These are phyloP conservation scores for Bromus sterilis DNA, from an alignment of 176 grass and related monocot genomes.

Conservation along the genomic window DNA sequence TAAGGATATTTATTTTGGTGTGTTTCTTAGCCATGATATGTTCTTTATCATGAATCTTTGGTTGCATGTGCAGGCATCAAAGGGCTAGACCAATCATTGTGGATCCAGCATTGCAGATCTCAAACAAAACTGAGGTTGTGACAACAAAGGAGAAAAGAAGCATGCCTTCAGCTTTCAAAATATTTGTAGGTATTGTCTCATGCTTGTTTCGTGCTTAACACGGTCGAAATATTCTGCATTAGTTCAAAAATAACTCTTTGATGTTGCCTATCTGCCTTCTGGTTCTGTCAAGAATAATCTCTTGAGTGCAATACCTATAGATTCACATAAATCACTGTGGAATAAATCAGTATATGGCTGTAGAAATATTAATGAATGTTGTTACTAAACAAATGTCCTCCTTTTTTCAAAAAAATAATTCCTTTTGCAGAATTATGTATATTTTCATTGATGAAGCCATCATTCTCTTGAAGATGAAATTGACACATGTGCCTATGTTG, in stretches of 20 bases:
- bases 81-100: constrained; percentile 90
- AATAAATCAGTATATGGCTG: background rate
- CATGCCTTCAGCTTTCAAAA: constrained; percentile 94
- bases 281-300: constrained; percentile 1
- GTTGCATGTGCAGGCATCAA: constrained; percentile 59
- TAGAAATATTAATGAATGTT: background rate
- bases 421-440: background rate
- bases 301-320: background rate
- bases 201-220: constrained; percentile 5
- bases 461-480: background rate
- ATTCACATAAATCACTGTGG: background rate
- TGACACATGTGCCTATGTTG: background rate
- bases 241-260: background rate
- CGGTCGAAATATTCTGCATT: background rate
- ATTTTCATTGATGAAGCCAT: background rate
- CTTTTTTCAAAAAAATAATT: no score
- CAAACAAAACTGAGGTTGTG: constrained; percentile 67
- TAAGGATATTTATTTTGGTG: constrained; percentile 34
- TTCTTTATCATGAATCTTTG: constrained; percentile 21
- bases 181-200: constrained; percentile 90
- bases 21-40: constrained; percentile 16
- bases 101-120: constrained; percentile 77
- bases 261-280: background rate
- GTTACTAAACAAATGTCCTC: background rate
- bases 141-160: constrained; percentile 98